A percentile compares a stretch with the other conserved stretches of the same genome.
These are phyloP conservation scores for Licmophora abbreviata DNA, from an alignment of 108 stramenopile genomes.

Conservation along the genomic window DNA sequence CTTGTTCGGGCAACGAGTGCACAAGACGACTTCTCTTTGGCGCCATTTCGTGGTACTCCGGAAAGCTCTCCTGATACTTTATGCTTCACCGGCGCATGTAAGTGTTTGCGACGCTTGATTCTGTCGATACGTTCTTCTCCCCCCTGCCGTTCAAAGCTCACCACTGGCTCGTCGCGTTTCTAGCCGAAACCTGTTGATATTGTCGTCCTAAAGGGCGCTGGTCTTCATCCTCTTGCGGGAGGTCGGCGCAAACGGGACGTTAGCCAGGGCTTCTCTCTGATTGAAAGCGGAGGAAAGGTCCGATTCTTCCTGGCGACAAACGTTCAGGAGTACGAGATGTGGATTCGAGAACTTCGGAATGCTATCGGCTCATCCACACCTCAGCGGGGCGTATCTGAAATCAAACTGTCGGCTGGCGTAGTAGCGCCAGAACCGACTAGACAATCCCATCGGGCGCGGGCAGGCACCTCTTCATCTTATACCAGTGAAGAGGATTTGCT, in stretches of 20 bases:
- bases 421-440: not conserved
- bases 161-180: constrained; percentile 14
- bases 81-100: constrained; percentile 29
- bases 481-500: not conserved
- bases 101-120: not conserved
- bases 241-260: constrained; percentile 28
- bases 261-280: constrained; percentile 36
- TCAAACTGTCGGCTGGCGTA: not conserved
- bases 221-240: constrained; percentile 36
- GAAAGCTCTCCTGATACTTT: constrained; percentile 38
- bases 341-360: constrained; percentile 21
- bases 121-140: constrained; percentile 10
- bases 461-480: not conserved
- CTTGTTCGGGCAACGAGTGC: constrained; percentile 31
- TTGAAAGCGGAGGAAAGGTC: constrained; percentile 24
- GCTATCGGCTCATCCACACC: not conserved
- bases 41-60: constrained; percentile 54
- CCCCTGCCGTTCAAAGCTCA: constrained; percentile 3
- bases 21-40: constrained; percentile 47
- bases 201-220: constrained; percentile 34
- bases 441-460: not conserved
- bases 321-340: constrained; percentile 24
- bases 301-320: constrained; percentile 22
- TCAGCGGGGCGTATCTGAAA: too few species aligned
- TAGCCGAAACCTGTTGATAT: constrained; percentile 40